Evolutionary conservation across 129 eudicot genomes (phyloP), one percentile per base, ranked within the genome.

Genomic region (Oenanthe sinensis): DNA sequence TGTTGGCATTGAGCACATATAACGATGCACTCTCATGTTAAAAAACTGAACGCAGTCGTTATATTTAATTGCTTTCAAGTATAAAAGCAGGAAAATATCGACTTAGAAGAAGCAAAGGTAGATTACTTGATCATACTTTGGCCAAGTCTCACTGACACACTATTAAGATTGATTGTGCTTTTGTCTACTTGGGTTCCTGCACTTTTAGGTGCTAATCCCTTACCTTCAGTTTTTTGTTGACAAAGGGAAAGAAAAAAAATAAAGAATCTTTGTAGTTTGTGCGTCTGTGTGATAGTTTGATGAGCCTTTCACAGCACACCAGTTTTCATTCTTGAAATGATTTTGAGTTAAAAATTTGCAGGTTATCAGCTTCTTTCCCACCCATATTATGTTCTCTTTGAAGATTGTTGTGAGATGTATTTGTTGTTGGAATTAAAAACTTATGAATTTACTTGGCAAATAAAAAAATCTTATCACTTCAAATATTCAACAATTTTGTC

Each of bases 41-140:
- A 69, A 69, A 17, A 30, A 16, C 44, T 69, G n/a, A 17, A 30
- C 39, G 3, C 39, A 30, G 7, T 7, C 58, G n/a, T 50, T 65
- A 9, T 65, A 30, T 62, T 42, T n/a, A 65, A 69, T 36, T 14
- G 10, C 5, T 69, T 69, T 17, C 6, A 69, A 69, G 12, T 17
- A 69, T 36, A 69, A 69, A 26, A 8, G 45, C 11, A 8, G 17
- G 44, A 69, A 69, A 37, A 69, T 7, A 69, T 15, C 3, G n/a
- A 20, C 74, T 69, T 69, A 33, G 44, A 69, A 69, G 42, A 69
- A 14, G 74, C 74, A 69, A 69, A 36, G 40, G 5, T 69, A 69
- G 45, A 16, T 16, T 69, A 26, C n/a, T 30, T 30, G 43, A 28
- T 36, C 8, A 6, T 69, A 36, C 74, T 36, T 37, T 69, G 15